phyloP scores from a whole-genome alignment of 805 yeast species.

The Maudiozyma pseudohumilis region DNA sequence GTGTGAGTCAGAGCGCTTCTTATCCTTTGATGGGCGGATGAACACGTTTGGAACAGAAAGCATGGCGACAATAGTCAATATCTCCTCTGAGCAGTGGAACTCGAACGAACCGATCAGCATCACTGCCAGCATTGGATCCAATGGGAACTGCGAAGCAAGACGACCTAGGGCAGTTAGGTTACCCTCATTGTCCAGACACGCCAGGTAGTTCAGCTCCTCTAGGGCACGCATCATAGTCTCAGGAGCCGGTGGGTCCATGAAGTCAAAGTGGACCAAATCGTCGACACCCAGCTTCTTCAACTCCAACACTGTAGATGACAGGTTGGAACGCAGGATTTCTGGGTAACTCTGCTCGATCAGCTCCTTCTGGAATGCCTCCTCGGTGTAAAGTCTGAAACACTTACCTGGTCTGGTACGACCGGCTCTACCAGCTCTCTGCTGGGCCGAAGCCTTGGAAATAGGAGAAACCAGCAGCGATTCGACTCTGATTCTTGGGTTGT shows the following conservation, averaged over 20 bases:
- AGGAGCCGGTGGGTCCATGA: conserved; percentile 99
- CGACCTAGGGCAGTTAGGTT: conserved; percentile 83
- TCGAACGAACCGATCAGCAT: conserved; percentile 83
- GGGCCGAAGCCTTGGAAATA: conserved; percentile 93
- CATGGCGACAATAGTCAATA: conserved; percentile 80
- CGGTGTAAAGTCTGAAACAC: conserved; percentile 92
- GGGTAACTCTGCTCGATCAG: conserved; percentile 93
- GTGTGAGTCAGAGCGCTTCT: conserved; percentile 84
- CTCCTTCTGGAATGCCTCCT: conserved; percentile 91
- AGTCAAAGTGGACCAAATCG: conserved; percentile 94
- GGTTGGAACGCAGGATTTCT: conserved; percentile 83
- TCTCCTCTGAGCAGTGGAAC: conserved; percentile 79
- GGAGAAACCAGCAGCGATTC: conserved; percentile 92
- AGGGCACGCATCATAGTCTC: conserved; percentile 99
- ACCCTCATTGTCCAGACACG: conserved; percentile 88
- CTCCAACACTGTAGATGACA: conserved; percentile 85
- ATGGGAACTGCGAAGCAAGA: conserved; percentile 83
- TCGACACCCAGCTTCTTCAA: conserved; percentile 90
- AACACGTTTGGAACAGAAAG: conserved; percentile 90
- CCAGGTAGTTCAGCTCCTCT: conserved; percentile 85
- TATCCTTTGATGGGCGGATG: conserved; percentile 81
- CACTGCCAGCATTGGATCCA: conserved; percentile 92
- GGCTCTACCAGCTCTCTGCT: conserved; percentile 99
- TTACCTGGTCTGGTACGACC: conserved; percentile 99
- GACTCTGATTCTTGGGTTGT: conserved; percentile 91